Evolutionary conservation across 805 yeast genomes (phyloP), one percentile per base, ranked within the genome.

Genomic region (Candida qinlingensis): DNA sequence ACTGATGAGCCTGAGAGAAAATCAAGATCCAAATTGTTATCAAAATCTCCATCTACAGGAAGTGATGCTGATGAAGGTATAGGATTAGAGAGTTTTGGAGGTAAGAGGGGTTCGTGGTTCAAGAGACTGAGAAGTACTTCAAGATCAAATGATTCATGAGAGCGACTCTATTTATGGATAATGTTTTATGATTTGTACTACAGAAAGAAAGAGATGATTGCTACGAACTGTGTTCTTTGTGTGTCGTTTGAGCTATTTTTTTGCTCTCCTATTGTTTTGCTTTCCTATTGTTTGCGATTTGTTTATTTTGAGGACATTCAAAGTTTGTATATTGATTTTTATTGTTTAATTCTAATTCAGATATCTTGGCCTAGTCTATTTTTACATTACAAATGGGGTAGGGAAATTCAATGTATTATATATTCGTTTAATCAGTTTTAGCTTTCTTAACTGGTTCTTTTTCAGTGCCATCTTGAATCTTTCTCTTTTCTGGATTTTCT

Each of bases 81-180:
- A 5, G 47, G 46, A 13, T 33, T 38, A 8, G 41, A 42, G 7
- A 39, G 41, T 26, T 61, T 64, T 46, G 57, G 65, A 48, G 56
- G 54, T 35, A 70, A 66, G 41, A 63, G 69, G 44, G 70, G 64
- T 28, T 65, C 71, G 6, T 77, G 81, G 81, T 71, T 75, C 51
- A 73, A 65, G 48, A 67, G 73, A 53, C 52, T 74, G 41, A 69
- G 73, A 46, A 65, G 71, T 41, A 59, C 68, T 30, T 71, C 74
- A 6, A 58, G 71, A 48, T 49, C 50, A 4, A 45, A 47, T 31
- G 50, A 47, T 26, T 27, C 30, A 27, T 41, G 36, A 26, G 6
- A 39, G 30, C 3, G 34, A 11, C 11, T 2, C 2, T 11, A 31
- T 31, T 31, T 31, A 10, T 12, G 19, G 19, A 11, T 26, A 25